Conservation (phyloP, 2,329 filamentous ascomycete genomes). For the Cercospora janseana region DNA sequence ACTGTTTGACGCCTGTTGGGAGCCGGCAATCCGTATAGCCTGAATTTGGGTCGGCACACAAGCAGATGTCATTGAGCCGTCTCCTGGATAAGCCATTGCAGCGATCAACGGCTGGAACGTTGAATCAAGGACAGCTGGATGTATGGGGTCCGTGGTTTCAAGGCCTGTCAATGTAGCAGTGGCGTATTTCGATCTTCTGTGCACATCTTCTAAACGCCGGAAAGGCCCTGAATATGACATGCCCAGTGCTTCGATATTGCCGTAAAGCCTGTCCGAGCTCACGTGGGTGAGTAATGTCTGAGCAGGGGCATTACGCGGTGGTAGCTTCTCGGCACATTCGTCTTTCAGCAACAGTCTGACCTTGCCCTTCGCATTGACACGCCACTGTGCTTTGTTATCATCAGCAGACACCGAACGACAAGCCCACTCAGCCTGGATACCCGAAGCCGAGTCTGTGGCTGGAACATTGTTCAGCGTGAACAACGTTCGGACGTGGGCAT, state of each 20-base stretch:
- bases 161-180: not conserved
- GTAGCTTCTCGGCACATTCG: slow-evolving; percentile 9
- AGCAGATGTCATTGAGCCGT: slow-evolving; percentile 6
- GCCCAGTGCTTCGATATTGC: slow-evolving; percentile 11
- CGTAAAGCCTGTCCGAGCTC: slow-evolving; percentile 10
- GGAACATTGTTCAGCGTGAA: slow-evolving; percentile 8
- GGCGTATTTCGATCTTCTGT: slow-evolving; percentile 6
- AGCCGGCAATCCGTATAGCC: slow-evolving; percentile 9
- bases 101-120: slow-evolving; percentile 1
- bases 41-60: slow-evolving; percentile 11
- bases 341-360: slow-evolving; percentile 4
- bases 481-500: slow-evolving; percentile 5
- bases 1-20: slow-evolving; percentile 8
- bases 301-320: slow-evolving; percentile 6
- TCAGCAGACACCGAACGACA: slow-evolving; percentile 11
- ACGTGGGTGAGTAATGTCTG: slow-evolving; percentile 9
- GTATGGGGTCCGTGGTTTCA: not conserved
- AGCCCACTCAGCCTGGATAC: slow-evolving; percentile 11
- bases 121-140: slow-evolving; percentile 13
- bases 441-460: slow-evolving; percentile 1
- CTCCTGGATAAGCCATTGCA: slow-evolving; percentile 6
- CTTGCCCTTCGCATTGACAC: slow-evolving; percentile 13
- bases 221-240: slow-evolving; percentile 13
- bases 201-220: slow-evolving; percentile 8
- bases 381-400: slow-evolving; percentile 10